Percentiles rank a stretch among this genome's conserved stretches.
These are phyloP conservation scores for Evernia prunastri DNA, from an alignment of 495 filamentous ascomycete species.

Conservation along the genomic window DNA sequence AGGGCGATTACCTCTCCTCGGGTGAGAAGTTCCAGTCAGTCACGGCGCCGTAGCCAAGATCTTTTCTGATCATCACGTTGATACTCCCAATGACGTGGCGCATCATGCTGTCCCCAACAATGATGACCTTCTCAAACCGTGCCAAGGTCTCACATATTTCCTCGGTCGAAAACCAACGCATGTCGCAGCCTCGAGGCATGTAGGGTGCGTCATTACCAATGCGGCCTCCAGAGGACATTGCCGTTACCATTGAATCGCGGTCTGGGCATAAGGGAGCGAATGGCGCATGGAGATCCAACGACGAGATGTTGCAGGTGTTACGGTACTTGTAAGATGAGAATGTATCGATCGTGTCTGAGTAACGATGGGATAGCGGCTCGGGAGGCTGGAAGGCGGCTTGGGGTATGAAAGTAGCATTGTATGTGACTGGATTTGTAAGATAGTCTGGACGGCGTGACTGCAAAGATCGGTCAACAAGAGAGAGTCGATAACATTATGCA, in stretches of 20 bases:
- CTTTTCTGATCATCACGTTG: constrained; percentile 44
- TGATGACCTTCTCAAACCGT: constrained; percentile 44
- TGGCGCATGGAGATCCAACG: constrained; percentile 43
- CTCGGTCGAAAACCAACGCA: constrained; percentile 47
- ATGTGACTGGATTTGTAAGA: constrained; percentile 17
- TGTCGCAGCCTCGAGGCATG: constrained; percentile 44
- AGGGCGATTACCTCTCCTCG: constrained; percentile 38
- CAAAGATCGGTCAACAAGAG: background rate
- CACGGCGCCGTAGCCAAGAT: constrained; percentile 48
- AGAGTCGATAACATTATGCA: background rate
- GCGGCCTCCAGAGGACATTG: constrained; percentile 46
- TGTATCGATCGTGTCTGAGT: constrained; percentile 34
- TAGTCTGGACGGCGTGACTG: constrained; percentile 26
- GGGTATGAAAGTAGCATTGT: constrained; percentile 27
- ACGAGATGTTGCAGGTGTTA: constrained; percentile 42
- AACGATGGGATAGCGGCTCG: constrained; percentile 31
- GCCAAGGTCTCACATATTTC: constrained; percentile 45
- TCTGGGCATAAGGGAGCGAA: constrained; percentile 39
- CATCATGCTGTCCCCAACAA: constrained; percentile 49
- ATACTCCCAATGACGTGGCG: constrained; percentile 47
- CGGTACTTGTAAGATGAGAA: constrained; percentile 38
- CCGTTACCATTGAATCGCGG: constrained; percentile 38
- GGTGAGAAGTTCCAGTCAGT: constrained; percentile 48
- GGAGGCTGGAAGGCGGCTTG: constrained; percentile 36
- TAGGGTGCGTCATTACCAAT: constrained; percentile 45